Conservation (phyloP, 305 asterid species). For the Solanum chacoense region DNA sequence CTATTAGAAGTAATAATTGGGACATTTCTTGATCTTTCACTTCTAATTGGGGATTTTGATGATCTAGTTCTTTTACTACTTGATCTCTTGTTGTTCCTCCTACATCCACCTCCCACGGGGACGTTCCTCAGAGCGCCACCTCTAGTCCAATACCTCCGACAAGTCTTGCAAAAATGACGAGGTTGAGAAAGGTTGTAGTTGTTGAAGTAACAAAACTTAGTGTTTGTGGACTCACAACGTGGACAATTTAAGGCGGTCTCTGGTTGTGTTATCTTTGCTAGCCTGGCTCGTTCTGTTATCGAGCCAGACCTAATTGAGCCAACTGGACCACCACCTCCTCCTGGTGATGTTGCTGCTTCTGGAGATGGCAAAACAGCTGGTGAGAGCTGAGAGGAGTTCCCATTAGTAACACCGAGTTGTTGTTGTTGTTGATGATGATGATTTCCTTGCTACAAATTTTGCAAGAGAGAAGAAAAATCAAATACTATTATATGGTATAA, state of each 20-base stretch:
- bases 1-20: background rate
- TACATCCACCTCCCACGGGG: constrained; percentile 34
- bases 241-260: constrained; percentile 27
- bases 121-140: constrained; percentile 28
- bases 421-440: background rate
- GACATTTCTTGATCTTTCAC: background rate
- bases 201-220: constrained; percentile 35
- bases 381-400: background rate
- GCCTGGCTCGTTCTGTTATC: constrained; percentile 19
- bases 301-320: constrained; percentile 21
- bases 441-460: constrained; percentile 12
- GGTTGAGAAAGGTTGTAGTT: constrained; percentile 35
- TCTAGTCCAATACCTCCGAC: constrained; percentile 32
- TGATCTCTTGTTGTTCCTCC: constrained; percentile 31
- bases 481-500: background rate
- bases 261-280: constrained; percentile 13
- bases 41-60: constrained; percentile 7
- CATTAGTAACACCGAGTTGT: background rate
- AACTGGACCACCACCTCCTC: background rate
- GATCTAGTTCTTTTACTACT: constrained; percentile 13
- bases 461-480: background rate
- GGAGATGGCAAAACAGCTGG: constrained; percentile 2
- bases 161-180: constrained; percentile 30
- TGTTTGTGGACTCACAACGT: constrained; percentile 24
- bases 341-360: background rate